phyloP scores from a whole-genome alignment of 2,329 filamentous ascomycete genomes.

The Aspergillus texensis region DNA sequence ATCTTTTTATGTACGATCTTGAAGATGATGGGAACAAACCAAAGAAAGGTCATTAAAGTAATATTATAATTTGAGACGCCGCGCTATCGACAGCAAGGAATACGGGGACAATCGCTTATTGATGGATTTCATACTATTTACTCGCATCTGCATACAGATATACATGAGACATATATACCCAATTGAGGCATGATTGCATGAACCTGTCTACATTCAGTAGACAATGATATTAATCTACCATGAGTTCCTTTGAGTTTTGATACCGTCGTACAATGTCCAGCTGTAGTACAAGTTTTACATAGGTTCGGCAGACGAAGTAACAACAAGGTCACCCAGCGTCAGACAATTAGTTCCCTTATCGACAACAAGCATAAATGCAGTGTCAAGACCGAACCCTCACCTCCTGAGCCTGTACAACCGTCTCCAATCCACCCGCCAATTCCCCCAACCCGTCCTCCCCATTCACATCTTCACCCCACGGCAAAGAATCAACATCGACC shows the following conservation, averaged over 20 bases:
- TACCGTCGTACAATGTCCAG: not conserved
- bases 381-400: not conserved
- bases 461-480: slow-evolving; percentile 82
- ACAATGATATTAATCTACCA: not conserved
- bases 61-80: not conserved
- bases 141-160: not conserved
- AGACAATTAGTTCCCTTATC: no score
- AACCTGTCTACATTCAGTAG: not conserved
- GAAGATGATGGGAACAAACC: not conserved
- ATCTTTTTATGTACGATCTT: not conserved
- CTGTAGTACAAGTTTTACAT: not conserved
- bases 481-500: slow-evolving; percentile 80
- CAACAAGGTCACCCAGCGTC: not conserved
- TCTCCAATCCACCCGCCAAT: slow-evolving; percentile 74
- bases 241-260: not conserved
- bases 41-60: not conserved
- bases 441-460: slow-evolving; percentile 71
- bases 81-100: not conserved
- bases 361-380: not conserved
- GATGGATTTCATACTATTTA: not conserved
- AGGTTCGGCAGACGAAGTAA: not conserved
- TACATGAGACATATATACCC: not conserved
- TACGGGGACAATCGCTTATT: not conserved
- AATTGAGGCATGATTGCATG: not conserved
- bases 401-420: slow-evolving; percentile 67